These are phyloP conservation scores for Solanum sitiens DNA, from an alignment of 257 asterid genomes.

Conservation along the genomic window DNA sequence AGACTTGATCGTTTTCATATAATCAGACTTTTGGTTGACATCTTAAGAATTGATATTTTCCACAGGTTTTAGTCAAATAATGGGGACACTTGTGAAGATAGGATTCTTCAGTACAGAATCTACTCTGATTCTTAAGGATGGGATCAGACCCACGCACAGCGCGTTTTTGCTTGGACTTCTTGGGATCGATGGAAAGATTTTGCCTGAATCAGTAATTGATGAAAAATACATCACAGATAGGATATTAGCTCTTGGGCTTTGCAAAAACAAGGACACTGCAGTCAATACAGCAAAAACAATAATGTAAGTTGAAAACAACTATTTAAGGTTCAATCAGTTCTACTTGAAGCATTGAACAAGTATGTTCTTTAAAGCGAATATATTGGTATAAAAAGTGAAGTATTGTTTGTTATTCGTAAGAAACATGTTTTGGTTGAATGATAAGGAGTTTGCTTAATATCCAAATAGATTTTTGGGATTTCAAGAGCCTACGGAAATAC, in stretches of 20 bases:
- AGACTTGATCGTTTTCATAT: background rate
- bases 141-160: conserved; percentile 40
- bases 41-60: background rate
- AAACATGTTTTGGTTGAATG: background rate
- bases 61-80: conserved; percentile 79
- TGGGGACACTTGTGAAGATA: conserved; percentile 74
- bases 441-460: background rate
- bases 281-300: conserved; percentile 68
- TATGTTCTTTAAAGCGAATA: background rate
- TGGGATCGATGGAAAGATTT: conserved; percentile 3
- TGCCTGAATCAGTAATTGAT: conserved; percentile 14
- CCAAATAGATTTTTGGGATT: conserved; percentile 59
- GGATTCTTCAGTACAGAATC: conserved; percentile 68
- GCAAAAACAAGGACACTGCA: conserved; percentile 50
- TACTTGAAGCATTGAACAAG: background rate
- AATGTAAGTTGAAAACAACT: conserved; percentile 34
- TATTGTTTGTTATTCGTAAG: background rate
- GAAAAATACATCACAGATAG: conserved; percentile 54
- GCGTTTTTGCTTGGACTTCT: conserved; percentile 42
- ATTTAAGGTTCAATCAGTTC: background rate
- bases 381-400: background rate
- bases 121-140: conserved; percentile 21
- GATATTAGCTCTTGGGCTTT: conserved; percentile 38
- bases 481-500: conserved; percentile 56
- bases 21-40: background rate